Percentiles rank a stretch among this genome's conserved stretches.
phyloP scores from a whole-genome alignment of 1,139 yeast species.

The Lipomyces yarrowii region DNA sequence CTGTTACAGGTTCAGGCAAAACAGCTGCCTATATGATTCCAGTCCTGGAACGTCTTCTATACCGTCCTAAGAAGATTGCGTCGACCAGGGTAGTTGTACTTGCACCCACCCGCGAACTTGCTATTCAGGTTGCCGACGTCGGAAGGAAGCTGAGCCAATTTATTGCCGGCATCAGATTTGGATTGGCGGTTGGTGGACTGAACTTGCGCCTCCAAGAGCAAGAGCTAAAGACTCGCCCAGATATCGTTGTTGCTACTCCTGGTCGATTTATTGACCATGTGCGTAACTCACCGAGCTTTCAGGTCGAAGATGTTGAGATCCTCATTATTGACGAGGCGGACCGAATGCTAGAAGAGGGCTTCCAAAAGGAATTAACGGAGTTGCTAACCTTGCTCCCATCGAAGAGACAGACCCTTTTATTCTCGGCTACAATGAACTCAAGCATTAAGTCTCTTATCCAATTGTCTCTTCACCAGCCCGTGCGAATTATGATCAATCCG shows the following conservation, averaged over 20 bases:
- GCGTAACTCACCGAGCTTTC: slow-evolving; percentile 90
- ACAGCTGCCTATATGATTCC: slow-evolving; percentile 98
- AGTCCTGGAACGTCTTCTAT: slow-evolving; percentile 85
- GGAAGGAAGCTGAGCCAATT: slow-evolving; percentile 82
- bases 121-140: slow-evolving; percentile 93
- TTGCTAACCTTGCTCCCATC: slow-evolving; percentile 83
- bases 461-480: slow-evolving; percentile 85
- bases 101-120: slow-evolving; percentile 96
- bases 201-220: slow-evolving; percentile 94
- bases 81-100: slow-evolving; percentile 87
- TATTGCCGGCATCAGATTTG: slow-evolving; percentile 75
- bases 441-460: slow-evolving; percentile 85
- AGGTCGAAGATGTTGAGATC: slow-evolving; percentile 87
- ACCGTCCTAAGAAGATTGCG: slow-evolving; percentile 81
- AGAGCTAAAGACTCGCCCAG: slow-evolving; percentile 88
- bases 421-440: slow-evolving; percentile 98
- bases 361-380: slow-evolving; percentile 91
- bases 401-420: slow-evolving; percentile 88
- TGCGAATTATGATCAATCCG: slow-evolving; percentile 92
- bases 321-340: slow-evolving; percentile 97
- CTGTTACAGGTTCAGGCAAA: slow-evolving; percentile 98
- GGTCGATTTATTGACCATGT: slow-evolving; percentile 97
- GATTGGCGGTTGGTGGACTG: slow-evolving; percentile 97
- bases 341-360: slow-evolving; percentile 98
- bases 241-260: slow-evolving; percentile 94